phyloP scores from a whole-genome alignment of 768 basidiomycete genomes.

The Auricularia sp. region DNA sequence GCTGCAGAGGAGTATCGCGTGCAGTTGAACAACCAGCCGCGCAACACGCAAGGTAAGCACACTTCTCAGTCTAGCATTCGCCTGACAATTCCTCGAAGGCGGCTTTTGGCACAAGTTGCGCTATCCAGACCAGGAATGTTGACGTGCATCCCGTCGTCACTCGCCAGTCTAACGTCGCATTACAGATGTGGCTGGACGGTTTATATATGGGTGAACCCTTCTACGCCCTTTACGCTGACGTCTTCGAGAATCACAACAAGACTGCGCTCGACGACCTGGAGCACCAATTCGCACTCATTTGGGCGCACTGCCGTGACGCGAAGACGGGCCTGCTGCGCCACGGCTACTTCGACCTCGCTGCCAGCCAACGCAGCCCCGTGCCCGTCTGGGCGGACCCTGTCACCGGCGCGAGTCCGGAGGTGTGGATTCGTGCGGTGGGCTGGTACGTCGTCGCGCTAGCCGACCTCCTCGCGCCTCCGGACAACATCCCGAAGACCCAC shows the following conservation, averaged over 20 bases:
- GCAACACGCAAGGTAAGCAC: conserved; percentile 36
- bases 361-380: conserved; percentile 1
- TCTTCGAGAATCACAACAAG: conserved; percentile 26
- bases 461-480: conserved; percentile 25
- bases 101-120: neutral
- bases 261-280: conserved; percentile 35
- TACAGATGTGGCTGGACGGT: conserved; percentile 30
- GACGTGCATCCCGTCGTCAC: too few species aligned
- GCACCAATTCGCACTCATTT: conserved; percentile 35
- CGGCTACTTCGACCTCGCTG: conserved; percentile 39
- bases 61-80: conserved; percentile 38
- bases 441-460: conserved; percentile 33
- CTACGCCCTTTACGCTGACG: conserved; percentile 32
- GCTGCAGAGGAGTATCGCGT: conserved; percentile 31
- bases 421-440: conserved; percentile 30
- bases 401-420: conserved; percentile 38
- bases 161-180: too few species aligned
- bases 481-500: conserved; percentile 26
- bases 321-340: conserved; percentile 35
- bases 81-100: neutral
- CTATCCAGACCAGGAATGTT: neutral
- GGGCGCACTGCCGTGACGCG: conserved; percentile 32
- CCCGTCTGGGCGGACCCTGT: conserved; percentile 36
- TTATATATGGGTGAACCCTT: conserved; percentile 40
- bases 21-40: conserved; percentile 34